Evolutionary conservation across 2,329 filamentous ascomycete species (phyloP).

Genomic region (Lecanicillium sp.): DNA sequence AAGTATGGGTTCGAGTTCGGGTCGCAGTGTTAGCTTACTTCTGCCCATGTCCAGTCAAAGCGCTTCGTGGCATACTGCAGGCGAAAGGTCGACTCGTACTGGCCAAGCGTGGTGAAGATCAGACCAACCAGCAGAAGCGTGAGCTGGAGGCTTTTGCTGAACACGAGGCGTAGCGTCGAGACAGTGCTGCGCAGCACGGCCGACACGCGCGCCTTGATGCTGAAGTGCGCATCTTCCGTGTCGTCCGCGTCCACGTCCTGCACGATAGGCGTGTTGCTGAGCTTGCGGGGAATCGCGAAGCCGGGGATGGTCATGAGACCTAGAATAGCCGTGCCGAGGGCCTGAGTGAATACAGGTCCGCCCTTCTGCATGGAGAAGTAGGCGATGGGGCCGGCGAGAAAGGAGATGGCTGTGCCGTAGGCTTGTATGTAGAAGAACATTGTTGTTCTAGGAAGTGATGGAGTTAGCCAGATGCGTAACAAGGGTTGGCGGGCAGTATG

Average conservation of each 20-base stretch:
- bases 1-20: too few species aligned
- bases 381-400: constrained; percentile 9
- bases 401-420: background rate
- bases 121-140: constrained; percentile 9
- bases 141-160: constrained; percentile 1
- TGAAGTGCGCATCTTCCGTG: background rate
- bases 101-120: constrained; percentile 10
- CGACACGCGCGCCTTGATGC: background rate
- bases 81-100: constrained; percentile 4
- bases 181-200: background rate
- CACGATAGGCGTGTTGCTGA: background rate
- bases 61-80: constrained; percentile 12
- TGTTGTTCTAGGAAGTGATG: background rate
- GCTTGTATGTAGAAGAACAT: constrained; percentile 13
- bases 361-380: constrained; percentile 8
- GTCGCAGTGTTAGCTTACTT: background rate
- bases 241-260: background rate
- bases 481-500: background rate
- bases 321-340: background rate
- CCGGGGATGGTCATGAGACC: constrained; percentile 1
- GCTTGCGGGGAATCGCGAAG: constrained; percentile 9
- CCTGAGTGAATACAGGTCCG: constrained; percentile 7
- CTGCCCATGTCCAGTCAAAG: constrained; percentile 12
- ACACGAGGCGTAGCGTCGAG: background rate
- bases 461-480: background rate